Conservation (phyloP, 2,329 filamentous ascomycete genomes). For the Leptodontidium sp. region DNA sequence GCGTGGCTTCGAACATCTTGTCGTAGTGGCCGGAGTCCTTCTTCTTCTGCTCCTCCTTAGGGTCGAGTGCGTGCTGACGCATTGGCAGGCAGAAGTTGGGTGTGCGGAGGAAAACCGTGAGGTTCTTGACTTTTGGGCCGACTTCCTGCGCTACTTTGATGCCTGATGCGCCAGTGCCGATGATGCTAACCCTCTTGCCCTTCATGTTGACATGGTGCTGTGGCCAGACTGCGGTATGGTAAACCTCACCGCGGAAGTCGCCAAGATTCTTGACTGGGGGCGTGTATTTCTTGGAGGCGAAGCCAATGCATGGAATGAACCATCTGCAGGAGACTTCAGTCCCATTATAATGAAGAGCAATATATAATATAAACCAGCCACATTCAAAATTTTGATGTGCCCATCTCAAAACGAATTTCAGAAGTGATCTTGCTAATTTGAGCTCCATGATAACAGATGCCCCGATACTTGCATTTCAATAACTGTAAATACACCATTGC, state of each 20-base stretch:
- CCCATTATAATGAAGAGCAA: conserved; percentile 39
- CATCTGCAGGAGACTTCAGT: conserved; percentile 35
- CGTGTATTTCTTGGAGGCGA: conserved; percentile 39
- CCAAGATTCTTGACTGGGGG: conserved; percentile 40
- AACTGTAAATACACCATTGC: too few species aligned
- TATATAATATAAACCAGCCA: too few species aligned
- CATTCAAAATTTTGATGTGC: too few species aligned
- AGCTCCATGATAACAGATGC: too few species aligned
- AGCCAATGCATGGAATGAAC: conserved; percentile 40
- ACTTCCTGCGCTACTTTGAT: conserved; percentile 41
- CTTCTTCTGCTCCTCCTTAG: conserved; percentile 53
- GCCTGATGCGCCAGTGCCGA: conserved; percentile 54
- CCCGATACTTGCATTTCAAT: too few species aligned
- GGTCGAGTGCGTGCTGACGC: conserved; percentile 55
- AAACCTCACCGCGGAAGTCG: conserved; percentile 40
- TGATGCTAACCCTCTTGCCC: conserved; percentile 62
- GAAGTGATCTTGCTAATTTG: too few species aligned
- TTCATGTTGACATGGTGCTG: conserved; percentile 54
- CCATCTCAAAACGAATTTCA: too few species aligned
- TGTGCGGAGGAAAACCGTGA: conserved; percentile 64
- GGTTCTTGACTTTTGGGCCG: conserved; percentile 49
- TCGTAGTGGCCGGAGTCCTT: conserved; percentile 49
- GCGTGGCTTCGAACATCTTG: conserved; percentile 54
- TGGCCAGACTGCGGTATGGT: conserved; percentile 38
- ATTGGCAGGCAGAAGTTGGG: conserved; percentile 67